Evolutionary conservation across 352 stramenopile genomes (phyloP).

Genomic region (Phytopythium montanum): DNA sequence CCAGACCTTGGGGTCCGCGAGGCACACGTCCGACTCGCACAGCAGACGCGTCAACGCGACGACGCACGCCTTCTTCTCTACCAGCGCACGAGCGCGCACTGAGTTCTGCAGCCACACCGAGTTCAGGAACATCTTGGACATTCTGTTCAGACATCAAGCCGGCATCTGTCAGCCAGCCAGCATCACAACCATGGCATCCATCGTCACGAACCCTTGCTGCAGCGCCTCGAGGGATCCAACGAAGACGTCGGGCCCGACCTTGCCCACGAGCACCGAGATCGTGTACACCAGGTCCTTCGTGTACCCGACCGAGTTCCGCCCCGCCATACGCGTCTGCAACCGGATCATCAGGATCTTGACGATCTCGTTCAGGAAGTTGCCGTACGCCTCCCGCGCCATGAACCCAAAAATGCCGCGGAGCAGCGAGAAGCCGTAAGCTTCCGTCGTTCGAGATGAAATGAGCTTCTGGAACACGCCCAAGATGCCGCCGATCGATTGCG

Average conservation of each 20-base stretch:
- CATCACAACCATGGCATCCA: conserved; percentile 17
- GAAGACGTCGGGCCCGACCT: conserved; percentile 79
- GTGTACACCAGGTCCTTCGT: conserved; percentile 90
- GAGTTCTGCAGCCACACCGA: conserved; percentile 87
- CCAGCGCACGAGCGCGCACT: conserved; percentile 53
- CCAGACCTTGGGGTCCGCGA: conserved; percentile 49
- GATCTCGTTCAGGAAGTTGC: conserved; percentile 87
- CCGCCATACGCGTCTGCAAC: conserved; percentile 89
- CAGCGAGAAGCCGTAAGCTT: conserved; percentile 92
- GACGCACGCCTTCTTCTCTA: conserved; percentile 67
- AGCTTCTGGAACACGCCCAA: conserved; percentile 99
- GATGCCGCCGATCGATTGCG: conserved; percentile 77
- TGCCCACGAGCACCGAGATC: conserved; percentile 85
- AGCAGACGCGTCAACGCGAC: conserved; percentile 69
- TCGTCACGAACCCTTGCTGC: conserved; percentile 73
- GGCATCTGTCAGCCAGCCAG: conserved; percentile 19
- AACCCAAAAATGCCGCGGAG: conserved; percentile 89
- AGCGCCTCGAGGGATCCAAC: conserved; percentile 82
- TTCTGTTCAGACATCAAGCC: conserved; percentile 44
- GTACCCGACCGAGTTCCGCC: conserved; percentile 79
- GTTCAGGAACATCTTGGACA: conserved; percentile 90
- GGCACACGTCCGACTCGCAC: conserved; percentile 67
- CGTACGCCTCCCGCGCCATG: conserved; percentile 73
- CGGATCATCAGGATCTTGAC: conserved; percentile 95
- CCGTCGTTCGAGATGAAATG: conserved; percentile 91